Base-by-base conservation (phyloP, 306 rosid species). In the Inga laurina region DNA sequence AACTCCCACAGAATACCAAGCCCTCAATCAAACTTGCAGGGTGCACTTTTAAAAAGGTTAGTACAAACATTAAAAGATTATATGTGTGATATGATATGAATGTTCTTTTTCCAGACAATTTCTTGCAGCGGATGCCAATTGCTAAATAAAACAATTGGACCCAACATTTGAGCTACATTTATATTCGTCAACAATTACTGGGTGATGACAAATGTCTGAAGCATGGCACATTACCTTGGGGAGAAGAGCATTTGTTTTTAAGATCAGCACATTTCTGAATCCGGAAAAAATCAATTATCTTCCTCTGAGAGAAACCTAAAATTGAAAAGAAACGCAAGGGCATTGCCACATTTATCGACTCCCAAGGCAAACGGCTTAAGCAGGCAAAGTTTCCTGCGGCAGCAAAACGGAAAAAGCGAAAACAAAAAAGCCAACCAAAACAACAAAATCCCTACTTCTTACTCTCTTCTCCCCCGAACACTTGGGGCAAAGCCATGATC, bases 401-500 rank as follows among this genome's bases (percentile, higher is more conserved):
- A 45, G 41, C 71, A 18, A 59, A 46, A 59, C 8, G 64, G 3
- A 6, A 49, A 34, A 61, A 65, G 1, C 4, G 10, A 77, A 22
- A 64, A 13, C 27, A 34, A 71, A 22, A 64, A 35, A 14, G 43
- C 34, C 32, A 70, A 59, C 21, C 21, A 70, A 16, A 57, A 32
- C 37, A 49, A 41, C 43, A 43, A 22, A 45, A 83, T 81, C 78
- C 93, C 83, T 87, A 94, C 98, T 79, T 82, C 88, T 88, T 52
- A 79, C 82, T 87, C 88, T 84, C 87, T 82, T 87, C 56, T 66
- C 81, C 15, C 90, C 93, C 7, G 84, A 84, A 81, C 98, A 94
- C 19, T 81, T 86, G 56, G 93, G 97, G 86, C 98, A 94, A 41
- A 91, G 86, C 98, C 98, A 94, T 39, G 94, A 83, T 85, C 98